phyloP scores from a whole-genome alignment of 2,329 filamentous ascomycete species.

The Fusarium sp. region DNA sequence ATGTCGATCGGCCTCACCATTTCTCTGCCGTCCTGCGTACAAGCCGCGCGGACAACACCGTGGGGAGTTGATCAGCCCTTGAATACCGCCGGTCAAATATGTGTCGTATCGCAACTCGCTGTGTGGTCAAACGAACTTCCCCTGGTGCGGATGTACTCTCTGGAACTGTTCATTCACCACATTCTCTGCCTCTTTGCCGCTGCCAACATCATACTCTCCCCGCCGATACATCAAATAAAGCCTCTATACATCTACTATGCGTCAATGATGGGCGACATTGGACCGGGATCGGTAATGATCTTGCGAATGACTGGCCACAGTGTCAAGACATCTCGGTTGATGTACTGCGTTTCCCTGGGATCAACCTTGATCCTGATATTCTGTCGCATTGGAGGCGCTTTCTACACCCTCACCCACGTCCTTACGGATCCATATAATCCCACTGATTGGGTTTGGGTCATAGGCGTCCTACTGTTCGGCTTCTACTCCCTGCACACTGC shows the following conservation, averaged over 20 bases:
- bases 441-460: constrained; percentile 42
- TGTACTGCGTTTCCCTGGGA: constrained; percentile 31
- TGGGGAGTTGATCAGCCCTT: constrained; percentile 42
- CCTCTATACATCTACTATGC: constrained; percentile 47
- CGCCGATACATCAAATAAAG: constrained; percentile 45
- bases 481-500: constrained; percentile 37
- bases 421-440: constrained; percentile 40
- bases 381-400: constrained; percentile 32
- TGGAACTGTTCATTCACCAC: constrained; percentile 47
- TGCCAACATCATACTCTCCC: constrained; percentile 42
- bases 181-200: constrained; percentile 42
- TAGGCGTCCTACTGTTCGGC: constrained; percentile 42
- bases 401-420: constrained; percentile 37
- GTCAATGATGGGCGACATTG: constrained; percentile 46
- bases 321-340: constrained; percentile 26
- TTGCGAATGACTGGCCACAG: constrained; percentile 37
- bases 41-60: constrained; percentile 38
- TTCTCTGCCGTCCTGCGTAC: constrained; percentile 35
- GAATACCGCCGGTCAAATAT: constrained; percentile 41
- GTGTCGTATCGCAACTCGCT: constrained; percentile 43
- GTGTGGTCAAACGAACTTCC: constrained; percentile 46
- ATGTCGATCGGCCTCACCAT: constrained; percentile 49
- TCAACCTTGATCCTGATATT: constrained; percentile 32
- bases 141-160: constrained; percentile 23
- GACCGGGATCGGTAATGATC: constrained; percentile 34